phyloP scores from a whole-genome alignment of 2,329 filamentous ascomycete species.

The Sphaerulina musiva region DNA sequence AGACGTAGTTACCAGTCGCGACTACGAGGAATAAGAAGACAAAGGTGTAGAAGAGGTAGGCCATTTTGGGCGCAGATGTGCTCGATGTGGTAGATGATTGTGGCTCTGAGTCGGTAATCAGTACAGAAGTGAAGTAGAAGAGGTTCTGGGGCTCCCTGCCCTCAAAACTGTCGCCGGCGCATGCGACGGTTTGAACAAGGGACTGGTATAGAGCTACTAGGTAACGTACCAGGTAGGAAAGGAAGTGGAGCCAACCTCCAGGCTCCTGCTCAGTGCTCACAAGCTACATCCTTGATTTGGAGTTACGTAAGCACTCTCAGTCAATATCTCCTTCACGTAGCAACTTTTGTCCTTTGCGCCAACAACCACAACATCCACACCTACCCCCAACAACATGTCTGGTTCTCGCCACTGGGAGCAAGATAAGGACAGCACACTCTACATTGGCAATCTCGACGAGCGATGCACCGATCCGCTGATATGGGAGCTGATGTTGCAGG shows the following conservation, averaged over 20 bases:
- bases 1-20: constrained; percentile 55
- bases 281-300: no score
- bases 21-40: constrained; percentile 64
- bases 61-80: constrained; percentile 49
- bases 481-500: constrained; percentile 98
- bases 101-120: not conserved
- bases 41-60: constrained; percentile 72
- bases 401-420: constrained; percentile 77
- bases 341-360: not conserved
- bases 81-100: not conserved
- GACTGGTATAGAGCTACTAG: not conserved
- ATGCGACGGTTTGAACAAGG: constrained; percentile 1
- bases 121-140: constrained; percentile 5
- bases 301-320: not conserved
- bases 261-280: no score
- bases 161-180: constrained; percentile 9
- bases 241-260: not conserved
- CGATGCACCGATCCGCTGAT: constrained; percentile 83
- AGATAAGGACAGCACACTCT: constrained; percentile 96
- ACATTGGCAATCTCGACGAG: constrained; percentile 97
- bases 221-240: not conserved
- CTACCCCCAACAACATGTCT: constrained; percentile 40
- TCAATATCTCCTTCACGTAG: not conserved
- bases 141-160: constrained; percentile 3
- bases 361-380: constrained; percentile 4